phyloP scores from a whole-genome alignment of 73 alveolate species.

The Paraurostyla sp. region DNA sequence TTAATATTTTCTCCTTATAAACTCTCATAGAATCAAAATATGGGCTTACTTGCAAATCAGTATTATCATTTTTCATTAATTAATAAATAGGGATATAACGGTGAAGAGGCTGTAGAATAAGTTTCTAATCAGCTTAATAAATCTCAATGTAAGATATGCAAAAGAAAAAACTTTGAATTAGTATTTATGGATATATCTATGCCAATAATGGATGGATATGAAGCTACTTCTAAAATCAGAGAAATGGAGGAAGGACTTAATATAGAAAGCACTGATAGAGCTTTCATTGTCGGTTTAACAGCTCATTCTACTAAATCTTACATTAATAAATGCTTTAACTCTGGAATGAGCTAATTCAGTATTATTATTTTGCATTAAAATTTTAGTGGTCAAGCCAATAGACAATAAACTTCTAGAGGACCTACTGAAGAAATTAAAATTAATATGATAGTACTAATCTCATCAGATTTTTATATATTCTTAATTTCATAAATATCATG shows the following conservation, averaged over 20 bases:
- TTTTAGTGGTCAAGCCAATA: conserved; percentile 40
- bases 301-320: conserved; percentile 50
- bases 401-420: neutral
- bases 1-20: conserved; percentile 24
- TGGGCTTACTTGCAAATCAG: neutral
- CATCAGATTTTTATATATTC: neutral
- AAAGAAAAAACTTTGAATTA: neutral
- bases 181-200: conserved; percentile 68
- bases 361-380: too few species aligned
- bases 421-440: neutral
- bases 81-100: conserved; percentile 49
- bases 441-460: too few species aligned
- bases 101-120: conserved; percentile 32
- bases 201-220: conserved; percentile 69
- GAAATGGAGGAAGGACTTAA: neutral
- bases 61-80: neutral
- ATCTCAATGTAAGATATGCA: neutral
- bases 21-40: neutral
- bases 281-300: conserved; percentile 48
- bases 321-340: conserved; percentile 23
- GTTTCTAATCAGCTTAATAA: neutral
- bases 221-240: conserved; percentile 42
- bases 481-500: too few species aligned
- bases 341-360: conserved; percentile 55
- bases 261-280: conserved; percentile 13